These are phyloP conservation scores for Lupinus albus DNA, from an alignment of 306 rosid species.

Conservation along the genomic window DNA sequence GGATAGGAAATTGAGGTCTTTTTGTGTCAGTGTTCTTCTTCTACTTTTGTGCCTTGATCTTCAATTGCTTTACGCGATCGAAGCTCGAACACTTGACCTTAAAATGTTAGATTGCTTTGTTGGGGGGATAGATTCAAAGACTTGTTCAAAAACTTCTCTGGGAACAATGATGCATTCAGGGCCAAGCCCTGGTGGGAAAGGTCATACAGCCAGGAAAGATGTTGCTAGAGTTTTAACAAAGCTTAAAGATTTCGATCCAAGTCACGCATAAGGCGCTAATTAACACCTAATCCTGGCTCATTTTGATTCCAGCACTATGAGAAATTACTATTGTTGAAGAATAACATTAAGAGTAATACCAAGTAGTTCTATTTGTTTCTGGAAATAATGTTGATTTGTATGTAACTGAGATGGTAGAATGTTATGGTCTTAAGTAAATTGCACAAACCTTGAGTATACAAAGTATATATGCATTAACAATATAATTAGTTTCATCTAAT, in stretches of 20 bases:
- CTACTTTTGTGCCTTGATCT: slow-evolving; percentile 34
- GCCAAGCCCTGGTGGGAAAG: slow-evolving; percentile 55
- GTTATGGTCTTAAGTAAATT: not conserved
- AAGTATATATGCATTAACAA: not conserved
- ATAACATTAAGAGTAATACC: slow-evolving; percentile 21
- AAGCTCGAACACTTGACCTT: slow-evolving; percentile 38
- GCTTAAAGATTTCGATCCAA: slow-evolving; percentile 43
- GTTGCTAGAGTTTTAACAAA: not conserved
- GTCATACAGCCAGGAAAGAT: slow-evolving; percentile 35
- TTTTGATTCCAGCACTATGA: slow-evolving; percentile 11
- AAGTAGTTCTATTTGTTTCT: not conserved
- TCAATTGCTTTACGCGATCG: slow-evolving; percentile 22
- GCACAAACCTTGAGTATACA: not conserved
- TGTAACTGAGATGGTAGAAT: not conserved
- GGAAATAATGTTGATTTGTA: not conserved
- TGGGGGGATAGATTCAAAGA: not conserved
- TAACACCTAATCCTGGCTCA: not conserved
- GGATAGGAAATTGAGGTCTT: slow-evolving; percentile 29
- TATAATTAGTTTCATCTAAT: not conserved
- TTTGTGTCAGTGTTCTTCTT: slow-evolving; percentile 17
- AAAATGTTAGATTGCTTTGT: not conserved
- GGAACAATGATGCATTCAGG: slow-evolving; percentile 51
- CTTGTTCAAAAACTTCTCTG: slow-evolving; percentile 21
- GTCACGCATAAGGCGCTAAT: slow-evolving; percentile 44
- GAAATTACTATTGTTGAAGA: not conserved